A percentile compares a stretch with the other conserved stretches of the same genome.
These are phyloP conservation scores for Metschnikowia chrysomelidarum DNA, from an alignment of 805 yeast genomes.

Conservation along the genomic window DNA sequence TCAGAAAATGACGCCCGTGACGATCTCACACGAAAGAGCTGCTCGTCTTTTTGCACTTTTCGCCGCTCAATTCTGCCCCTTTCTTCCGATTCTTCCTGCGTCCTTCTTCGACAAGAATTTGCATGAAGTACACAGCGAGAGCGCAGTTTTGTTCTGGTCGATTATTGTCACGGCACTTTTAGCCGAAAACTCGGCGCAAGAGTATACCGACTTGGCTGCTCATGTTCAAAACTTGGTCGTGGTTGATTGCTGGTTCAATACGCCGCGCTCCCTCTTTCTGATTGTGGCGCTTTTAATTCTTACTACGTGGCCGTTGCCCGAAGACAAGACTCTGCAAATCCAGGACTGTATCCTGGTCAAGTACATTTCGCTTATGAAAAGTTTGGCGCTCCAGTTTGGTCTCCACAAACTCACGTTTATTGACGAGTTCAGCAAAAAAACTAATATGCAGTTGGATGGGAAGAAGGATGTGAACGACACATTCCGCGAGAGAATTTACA, in stretches of 20 bases:
- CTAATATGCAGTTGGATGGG: constrained; percentile 22
- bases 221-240: constrained; percentile 40
- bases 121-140: constrained; percentile 24
- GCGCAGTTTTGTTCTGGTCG: constrained; percentile 41
- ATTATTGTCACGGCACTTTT: constrained; percentile 36
- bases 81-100: constrained; percentile 17
- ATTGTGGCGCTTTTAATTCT: constrained; percentile 39
- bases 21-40: constrained; percentile 14
- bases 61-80: constrained; percentile 9
- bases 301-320: constrained; percentile 46
- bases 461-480: constrained; percentile 32
- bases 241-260: constrained; percentile 41
- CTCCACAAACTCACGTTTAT: constrained; percentile 42
- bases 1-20: constrained; percentile 12
- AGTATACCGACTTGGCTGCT: constrained; percentile 26
- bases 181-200: constrained; percentile 19
- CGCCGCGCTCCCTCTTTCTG: constrained; percentile 44
- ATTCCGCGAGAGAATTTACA: constrained; percentile 42
- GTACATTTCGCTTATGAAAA: constrained; percentile 38
- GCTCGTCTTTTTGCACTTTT: constrained; percentile 11
- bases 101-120: constrained; percentile 14
- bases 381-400: constrained; percentile 41
- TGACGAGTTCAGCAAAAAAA: constrained; percentile 39
- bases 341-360: constrained; percentile 35
- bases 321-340: constrained; percentile 21